Base-by-base conservation (phyloP, 306 rosid genomes). In the Fagus crenata region DNA sequence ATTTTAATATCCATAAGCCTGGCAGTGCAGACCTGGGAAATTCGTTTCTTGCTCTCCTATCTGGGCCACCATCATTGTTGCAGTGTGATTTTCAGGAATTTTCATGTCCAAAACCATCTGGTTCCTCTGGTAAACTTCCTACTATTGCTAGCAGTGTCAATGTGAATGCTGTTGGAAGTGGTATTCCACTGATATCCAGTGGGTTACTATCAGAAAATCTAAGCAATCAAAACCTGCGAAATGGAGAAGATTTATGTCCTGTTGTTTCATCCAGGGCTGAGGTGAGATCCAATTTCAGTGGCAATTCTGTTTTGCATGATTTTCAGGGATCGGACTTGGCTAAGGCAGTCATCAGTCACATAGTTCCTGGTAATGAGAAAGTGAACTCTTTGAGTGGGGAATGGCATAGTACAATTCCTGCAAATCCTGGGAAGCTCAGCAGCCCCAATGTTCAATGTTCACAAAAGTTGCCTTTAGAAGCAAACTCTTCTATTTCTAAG, bases 21-120 rank as follows among this genome's bases (percentile, higher is more conserved):
- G 78, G 64, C 33, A 71, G 67, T 77, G 80, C 12, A 28, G 70
- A 61, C 7, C 67, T 46, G 36, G 87, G 77, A 31, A 77, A 77
- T 77, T 84, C 84, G 7, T 84, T 84, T 53, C 80, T 84, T 32
- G 71, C 84, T 53, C 82, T 84, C 58, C 77, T 80, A 17, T 80
- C 87, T 59, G 87, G 75, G 64, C 67, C 87, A 13, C 82, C 84
- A 12, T 73, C 87, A 0, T 53, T 84, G 28, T 60, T 84, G 65
- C 84, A 84, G 53, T 63, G 58, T 80, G 84, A 74, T 60, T 84
- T 77, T 59, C 84, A 80, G 55, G 82, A 81, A 33, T 42, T 77
- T 17, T 51, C 84, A 17, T 67, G 73, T 73, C 77, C 82, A 37
- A 81, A 61, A 68, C 40, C 77, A 31, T 13, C 67, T 42, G 17